These are phyloP conservation scores for Aspergillus fumigatiaffinis DNA, from an alignment of 2,329 filamentous ascomycete species.

Conservation along the genomic window DNA sequence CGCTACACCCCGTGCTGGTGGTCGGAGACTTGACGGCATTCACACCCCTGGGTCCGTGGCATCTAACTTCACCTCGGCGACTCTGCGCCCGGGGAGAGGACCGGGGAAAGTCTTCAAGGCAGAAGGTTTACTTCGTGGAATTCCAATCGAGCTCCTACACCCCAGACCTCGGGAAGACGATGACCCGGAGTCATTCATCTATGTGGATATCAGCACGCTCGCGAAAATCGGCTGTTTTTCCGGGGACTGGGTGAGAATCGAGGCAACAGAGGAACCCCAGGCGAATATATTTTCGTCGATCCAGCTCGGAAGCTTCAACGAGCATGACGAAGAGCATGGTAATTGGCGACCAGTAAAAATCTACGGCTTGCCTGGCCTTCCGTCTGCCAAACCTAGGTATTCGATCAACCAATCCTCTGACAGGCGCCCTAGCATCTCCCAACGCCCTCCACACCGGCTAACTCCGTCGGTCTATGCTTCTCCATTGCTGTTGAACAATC, in stretches of 20 bases:
- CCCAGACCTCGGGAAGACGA: slow-evolving; percentile 81
- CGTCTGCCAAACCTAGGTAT: slow-evolving; percentile 53
- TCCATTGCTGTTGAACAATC: slow-evolving; percentile 80
- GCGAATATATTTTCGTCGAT: slow-evolving; percentile 57
- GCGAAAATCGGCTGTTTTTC: slow-evolving; percentile 94
- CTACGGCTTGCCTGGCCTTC: slow-evolving; percentile 73
- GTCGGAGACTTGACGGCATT: slow-evolving; percentile 67
- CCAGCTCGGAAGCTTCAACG: slow-evolving; percentile 52
- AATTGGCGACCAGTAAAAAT: slow-evolving; percentile 85
- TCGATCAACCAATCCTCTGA: slow-evolving; percentile 49
- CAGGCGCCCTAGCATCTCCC: slow-evolving; percentile 54
- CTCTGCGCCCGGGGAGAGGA: slow-evolving; percentile 63
- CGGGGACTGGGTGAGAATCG: slow-evolving; percentile 90
- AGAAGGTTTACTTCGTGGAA: slow-evolving; percentile 67
- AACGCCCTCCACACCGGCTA: slow-evolving; percentile 40
- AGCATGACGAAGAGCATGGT: slow-evolving; percentile 53
- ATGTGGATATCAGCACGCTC: slow-evolving; percentile 81
- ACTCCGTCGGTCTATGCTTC: slow-evolving; percentile 72
- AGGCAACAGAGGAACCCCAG: slow-evolving; percentile 67
- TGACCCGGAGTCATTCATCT: slow-evolving; percentile 80
- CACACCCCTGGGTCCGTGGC: slow-evolving; percentile 84
- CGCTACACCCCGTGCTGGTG: slow-evolving; percentile 73
- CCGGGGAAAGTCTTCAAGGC: slow-evolving; percentile 76
- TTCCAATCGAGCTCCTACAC: slow-evolving; percentile 76
- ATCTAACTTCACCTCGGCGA: slow-evolving; percentile 81